Base-by-base conservation (phyloP, 1,284 basidiomycete species). In the Stygiomarasmius scandens region DNA sequence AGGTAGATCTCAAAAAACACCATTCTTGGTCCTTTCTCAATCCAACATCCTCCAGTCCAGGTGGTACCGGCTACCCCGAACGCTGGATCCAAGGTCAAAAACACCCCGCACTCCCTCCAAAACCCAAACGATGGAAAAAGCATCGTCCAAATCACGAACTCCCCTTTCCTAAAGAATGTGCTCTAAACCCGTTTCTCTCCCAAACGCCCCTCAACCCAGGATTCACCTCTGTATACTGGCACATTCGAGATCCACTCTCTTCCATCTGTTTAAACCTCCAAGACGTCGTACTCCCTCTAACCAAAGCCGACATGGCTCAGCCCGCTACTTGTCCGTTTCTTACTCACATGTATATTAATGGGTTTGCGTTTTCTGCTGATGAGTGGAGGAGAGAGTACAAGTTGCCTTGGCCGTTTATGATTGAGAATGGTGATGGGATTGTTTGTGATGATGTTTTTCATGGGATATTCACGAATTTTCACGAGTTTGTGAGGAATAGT, bases 321-420 rank as follows among this genome's bases (percentile, higher is more conserved):
- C 84, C 83, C 0, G 85, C 84, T 14, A 85, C 85, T 4, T 79
- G 71, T 65, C 85, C 85, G 0, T 79, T 82, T 58, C 71, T 84
- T 41, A 78, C 79, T 3, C 74, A 79, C 53, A 76, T 87, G 74
- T 75, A 75, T 58, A 79, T 87, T 67, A 75, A 73, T 36, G 55
- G 55, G 2, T 46, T 51, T 14, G 58, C 58, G 27, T 60, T 56
- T 41, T 27, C 25, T 14, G 54, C 54, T 49, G 75, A 71, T 5
- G 71, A 87, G 22, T 69, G 74, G 46, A 70, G 71, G 0, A 44
- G 19, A n/a, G 55, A 56, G 24, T 63, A 54, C 47, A 46, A 61
- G 11, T 81, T 82, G 62, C 77, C 74, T 10, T 86, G 85, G 85
- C 80, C 82, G 2, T 73, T 85, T 53, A 77, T 77, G 51, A 76